Conservation (phyloP, 2,329 filamentous ascomycete genomes). For the Didymella lethalis region DNA sequence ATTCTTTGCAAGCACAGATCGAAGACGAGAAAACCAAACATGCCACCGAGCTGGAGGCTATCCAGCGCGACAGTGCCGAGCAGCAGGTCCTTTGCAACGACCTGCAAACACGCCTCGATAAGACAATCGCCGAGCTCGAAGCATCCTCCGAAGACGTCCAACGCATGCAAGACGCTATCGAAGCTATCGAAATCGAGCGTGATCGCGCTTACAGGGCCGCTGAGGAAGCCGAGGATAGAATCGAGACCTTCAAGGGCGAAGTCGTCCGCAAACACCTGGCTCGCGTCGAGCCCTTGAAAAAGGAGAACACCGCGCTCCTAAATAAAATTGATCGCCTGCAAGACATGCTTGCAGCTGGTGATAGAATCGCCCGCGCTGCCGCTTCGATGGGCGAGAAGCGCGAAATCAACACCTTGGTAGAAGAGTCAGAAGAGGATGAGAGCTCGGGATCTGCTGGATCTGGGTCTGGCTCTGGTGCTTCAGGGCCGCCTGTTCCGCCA, state of each 20-base stretch:
- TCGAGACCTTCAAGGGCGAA: slow-evolving; percentile 48
- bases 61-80: slow-evolving; percentile 27
- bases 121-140: slow-evolving; percentile 18
- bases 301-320: slow-evolving; percentile 41
- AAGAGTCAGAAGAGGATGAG: slow-evolving; percentile 40
- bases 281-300: slow-evolving; percentile 45
- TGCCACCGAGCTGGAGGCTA: slow-evolving; percentile 32
- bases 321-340: slow-evolving; percentile 48
- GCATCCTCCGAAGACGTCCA: slow-evolving; percentile 20
- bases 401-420: slow-evolving; percentile 41
- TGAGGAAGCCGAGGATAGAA: slow-evolving; percentile 42
- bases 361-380: slow-evolving; percentile 47
- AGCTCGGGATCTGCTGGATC: neutral
- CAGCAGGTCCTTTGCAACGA: slow-evolving; percentile 28
- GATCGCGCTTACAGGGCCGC: slow-evolving; percentile 31
- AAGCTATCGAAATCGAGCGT: slow-evolving; percentile 29
- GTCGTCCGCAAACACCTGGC: slow-evolving; percentile 49
- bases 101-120: slow-evolving; percentile 31
- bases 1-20: slow-evolving; percentile 34
- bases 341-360: slow-evolving; percentile 46
- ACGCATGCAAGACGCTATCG: slow-evolving; percentile 25
- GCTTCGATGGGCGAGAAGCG: slow-evolving; percentile 47
- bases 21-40: slow-evolving; percentile 32
- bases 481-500: slow-evolving; percentile 12
- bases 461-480: neutral